phyloP scores from a whole-genome alignment of 2,329 filamentous ascomycete genomes.

The Hirsutella thompsonii region DNA sequence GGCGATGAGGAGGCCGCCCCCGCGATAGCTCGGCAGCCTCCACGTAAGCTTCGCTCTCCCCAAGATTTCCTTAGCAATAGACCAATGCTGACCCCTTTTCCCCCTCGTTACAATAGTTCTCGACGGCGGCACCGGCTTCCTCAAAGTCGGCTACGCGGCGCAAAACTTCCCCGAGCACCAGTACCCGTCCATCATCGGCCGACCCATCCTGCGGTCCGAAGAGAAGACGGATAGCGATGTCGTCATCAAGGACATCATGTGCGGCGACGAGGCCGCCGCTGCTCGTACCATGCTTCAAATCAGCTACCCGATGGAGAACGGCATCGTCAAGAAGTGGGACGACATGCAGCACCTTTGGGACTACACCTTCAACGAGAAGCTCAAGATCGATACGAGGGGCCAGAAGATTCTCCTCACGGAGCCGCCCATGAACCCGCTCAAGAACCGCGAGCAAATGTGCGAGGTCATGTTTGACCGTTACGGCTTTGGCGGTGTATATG shows the following conservation, averaged over 20 bases:
- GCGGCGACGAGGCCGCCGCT: slow-evolving; percentile 92
- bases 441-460: slow-evolving; percentile 95
- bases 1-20: neutral
- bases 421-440: slow-evolving; percentile 93
- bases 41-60: neutral
- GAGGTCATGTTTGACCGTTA: slow-evolving; percentile 99
- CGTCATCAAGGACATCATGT: slow-evolving; percentile 97
- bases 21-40: neutral
- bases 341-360: slow-evolving; percentile 99
- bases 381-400: slow-evolving; percentile 78
- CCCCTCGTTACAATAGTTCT: slow-evolving; percentile 60
- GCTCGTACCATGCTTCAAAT: slow-evolving; percentile 97
- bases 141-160: slow-evolving; percentile 97
- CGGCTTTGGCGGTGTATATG: slow-evolving; percentile 90
- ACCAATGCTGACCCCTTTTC: slow-evolving; percentile 9
- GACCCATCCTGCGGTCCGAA: slow-evolving; percentile 93
- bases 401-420: slow-evolving; percentile 97
- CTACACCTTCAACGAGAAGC: slow-evolving; percentile 96
- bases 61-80: no score
- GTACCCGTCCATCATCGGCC: slow-evolving; percentile 95
- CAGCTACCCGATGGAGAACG: slow-evolving; percentile 99
- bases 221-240: slow-evolving; percentile 53
- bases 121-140: slow-evolving; percentile 98
- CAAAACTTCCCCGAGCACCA: slow-evolving; percentile 99
- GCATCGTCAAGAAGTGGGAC: slow-evolving; percentile 98